Conservation (phyloP, 345 rosid genomes). For the Corchorus capsularis region DNA sequence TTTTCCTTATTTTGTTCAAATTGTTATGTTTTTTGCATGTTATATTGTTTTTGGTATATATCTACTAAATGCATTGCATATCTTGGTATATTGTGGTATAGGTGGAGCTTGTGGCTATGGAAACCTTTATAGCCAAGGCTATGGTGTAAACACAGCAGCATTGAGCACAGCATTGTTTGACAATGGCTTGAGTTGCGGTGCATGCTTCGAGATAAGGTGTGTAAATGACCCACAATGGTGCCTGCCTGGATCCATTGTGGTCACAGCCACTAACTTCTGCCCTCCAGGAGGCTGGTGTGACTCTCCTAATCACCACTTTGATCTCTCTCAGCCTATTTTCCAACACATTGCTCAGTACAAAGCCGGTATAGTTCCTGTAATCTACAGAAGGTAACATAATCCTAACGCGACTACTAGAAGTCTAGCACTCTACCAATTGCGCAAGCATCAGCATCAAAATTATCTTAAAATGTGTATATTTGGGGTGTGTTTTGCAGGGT, state of each 20-base stretch:
- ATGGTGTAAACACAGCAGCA: conserved; percentile 73
- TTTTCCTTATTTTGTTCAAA: background rate
- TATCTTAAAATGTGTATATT: background rate
- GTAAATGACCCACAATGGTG: conserved; percentile 79
- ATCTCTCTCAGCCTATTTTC: conserved; percentile 77
- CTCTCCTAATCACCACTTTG: conserved; percentile 77
- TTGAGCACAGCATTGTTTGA: conserved; percentile 67
- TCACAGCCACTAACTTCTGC: conserved; percentile 85
- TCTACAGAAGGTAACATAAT: conserved; percentile 56
- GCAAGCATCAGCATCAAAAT: too few species aligned
- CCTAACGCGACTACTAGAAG: too few species aligned
- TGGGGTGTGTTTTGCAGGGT: conserved; percentile 37
- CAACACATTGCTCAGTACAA: conserved; percentile 66
- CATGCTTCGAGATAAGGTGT: conserved; percentile 63
- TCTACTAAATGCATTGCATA: background rate
- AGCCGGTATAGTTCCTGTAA: conserved; percentile 75
- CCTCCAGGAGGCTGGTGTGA: conserved; percentile 91
- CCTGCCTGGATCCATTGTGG: conserved; percentile 58
- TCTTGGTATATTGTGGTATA: conserved; percentile 11
- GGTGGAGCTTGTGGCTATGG: conserved; percentile 90
- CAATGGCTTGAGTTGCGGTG: conserved; percentile 70
- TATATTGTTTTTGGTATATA: background rate
- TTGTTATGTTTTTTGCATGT: background rate
- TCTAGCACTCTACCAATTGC: too few species aligned
- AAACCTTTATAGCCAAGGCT: conserved; percentile 69